phyloP scores from a whole-genome alignment of 169 alveolate genomes.

The Pseudocohnilembus persalinus region DNA sequence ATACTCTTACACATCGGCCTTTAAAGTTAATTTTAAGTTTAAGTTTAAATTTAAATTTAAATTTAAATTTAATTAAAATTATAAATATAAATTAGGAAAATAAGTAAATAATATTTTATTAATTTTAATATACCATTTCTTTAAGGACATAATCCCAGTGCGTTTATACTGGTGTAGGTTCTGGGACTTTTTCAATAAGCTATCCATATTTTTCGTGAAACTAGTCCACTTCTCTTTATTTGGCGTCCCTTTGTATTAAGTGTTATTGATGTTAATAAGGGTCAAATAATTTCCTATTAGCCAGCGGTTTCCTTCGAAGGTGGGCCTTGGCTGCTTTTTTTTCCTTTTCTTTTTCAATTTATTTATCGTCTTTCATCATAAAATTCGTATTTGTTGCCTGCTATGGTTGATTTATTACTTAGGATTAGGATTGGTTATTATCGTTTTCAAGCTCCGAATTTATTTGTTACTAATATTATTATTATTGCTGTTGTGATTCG shows the following conservation, averaged over 20 bases:
- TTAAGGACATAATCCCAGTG: constrained; percentile 39
- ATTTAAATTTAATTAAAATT: background rate
- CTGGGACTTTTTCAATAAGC: constrained; percentile 26
- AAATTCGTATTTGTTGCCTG: too few relatives aligned
- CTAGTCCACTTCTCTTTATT: constrained; percentile 34
- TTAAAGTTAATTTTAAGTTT: background rate
- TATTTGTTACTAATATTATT: too few relatives aligned
- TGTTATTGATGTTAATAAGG: constrained; percentile 17
- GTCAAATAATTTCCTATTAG: constrained; percentile 15
- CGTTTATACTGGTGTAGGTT: constrained; percentile 29
- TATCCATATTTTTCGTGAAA: constrained; percentile 36
- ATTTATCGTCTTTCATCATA: background rate
- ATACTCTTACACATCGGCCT: constrained; percentile 35
- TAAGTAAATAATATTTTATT: background rate
- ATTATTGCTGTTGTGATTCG: too few relatives aligned
- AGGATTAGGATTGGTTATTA: too few relatives aligned
- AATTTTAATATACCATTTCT: constrained; percentile 26
- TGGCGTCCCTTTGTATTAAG: constrained; percentile 7
- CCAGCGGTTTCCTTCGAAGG: background rate
- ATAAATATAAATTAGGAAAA: background rate
- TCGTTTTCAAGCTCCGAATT: too few relatives aligned
- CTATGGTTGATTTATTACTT: too few relatives aligned
- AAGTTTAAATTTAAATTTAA: background rate
- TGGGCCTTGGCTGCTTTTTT: too few relatives aligned
- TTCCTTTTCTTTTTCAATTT: background rate